phyloP scores from a whole-genome alignment of 2,329 filamentous ascomycete genomes.

The Alternaria gaisen region DNA sequence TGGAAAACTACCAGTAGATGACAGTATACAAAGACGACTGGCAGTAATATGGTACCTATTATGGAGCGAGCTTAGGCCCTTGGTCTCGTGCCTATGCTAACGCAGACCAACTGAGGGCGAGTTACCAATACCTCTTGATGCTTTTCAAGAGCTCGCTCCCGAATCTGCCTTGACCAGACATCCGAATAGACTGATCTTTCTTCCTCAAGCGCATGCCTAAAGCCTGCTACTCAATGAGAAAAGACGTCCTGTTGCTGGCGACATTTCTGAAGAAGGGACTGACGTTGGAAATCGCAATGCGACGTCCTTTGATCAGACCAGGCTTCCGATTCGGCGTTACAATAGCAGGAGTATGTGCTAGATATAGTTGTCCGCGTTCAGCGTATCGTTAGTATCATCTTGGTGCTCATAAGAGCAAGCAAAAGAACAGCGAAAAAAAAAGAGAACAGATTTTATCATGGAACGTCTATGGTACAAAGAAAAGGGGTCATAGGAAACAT shows the following conservation, averaged over 20 bases:
- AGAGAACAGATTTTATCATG: slow-evolving; percentile 28
- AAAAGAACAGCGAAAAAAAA: slow-evolving; percentile 18
- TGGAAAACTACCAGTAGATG: background rate
- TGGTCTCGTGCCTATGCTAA: background rate
- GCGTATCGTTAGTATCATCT: slow-evolving; percentile 4
- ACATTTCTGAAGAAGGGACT: slow-evolving; percentile 21
- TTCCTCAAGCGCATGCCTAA: slow-evolving; percentile 44
- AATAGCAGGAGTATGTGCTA: background rate
- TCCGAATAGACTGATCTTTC: slow-evolving; percentile 21
- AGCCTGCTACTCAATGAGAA: slow-evolving; percentile 49
- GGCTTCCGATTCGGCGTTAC: slow-evolving; percentile 3
- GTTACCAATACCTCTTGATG: background rate
- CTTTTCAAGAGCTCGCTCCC: background rate
- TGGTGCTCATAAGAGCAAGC: slow-evolving; percentile 4
- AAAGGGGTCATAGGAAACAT: slow-evolving; percentile 9
- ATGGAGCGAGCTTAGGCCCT: background rate
- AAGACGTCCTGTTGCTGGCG: slow-evolving; percentile 36
- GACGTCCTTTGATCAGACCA: slow-evolving; percentile 2
- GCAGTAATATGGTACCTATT: background rate
- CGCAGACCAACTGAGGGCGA: background rate
- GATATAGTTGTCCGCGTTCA: background rate
- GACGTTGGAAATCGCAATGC: slow-evolving; percentile 3
- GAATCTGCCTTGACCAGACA: background rate
- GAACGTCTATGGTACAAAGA: slow-evolving; percentile 30
- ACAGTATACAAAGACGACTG: background rate